These are phyloP conservation scores for Blastobotrys indianensis DNA, from an alignment of 1,139 yeast genomes.

Conservation along the genomic window DNA sequence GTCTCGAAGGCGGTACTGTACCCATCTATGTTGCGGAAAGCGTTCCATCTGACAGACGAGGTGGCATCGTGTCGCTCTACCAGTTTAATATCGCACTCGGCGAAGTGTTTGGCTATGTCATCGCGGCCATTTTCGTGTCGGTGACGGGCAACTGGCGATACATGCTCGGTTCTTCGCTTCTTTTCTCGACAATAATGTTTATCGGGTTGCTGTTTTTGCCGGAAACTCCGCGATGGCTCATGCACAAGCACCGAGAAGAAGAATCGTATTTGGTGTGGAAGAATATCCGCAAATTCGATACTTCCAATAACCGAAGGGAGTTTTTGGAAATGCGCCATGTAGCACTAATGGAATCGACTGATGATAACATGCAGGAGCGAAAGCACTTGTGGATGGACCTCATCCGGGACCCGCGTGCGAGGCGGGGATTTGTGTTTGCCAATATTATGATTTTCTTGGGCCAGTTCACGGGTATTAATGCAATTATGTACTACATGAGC, in stretches of 20 bases:
- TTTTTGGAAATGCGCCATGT: slow-evolving; percentile 44
- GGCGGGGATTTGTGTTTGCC: slow-evolving; percentile 54
- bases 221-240: slow-evolving; percentile 71
- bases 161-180: slow-evolving; percentile 54
- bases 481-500: slow-evolving; percentile 45
- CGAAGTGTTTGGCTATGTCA: slow-evolving; percentile 52
- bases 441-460: slow-evolving; percentile 54
- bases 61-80: slow-evolving; percentile 50
- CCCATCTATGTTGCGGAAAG: slow-evolving; percentile 54
- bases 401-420: slow-evolving; percentile 47
- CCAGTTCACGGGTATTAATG: slow-evolving; percentile 34
- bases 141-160: slow-evolving; percentile 55
- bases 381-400: slow-evolving; percentile 43
- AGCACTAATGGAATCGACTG: slow-evolving; percentile 34
- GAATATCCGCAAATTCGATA: slow-evolving; percentile 41
- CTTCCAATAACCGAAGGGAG: slow-evolving; percentile 41
- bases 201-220: slow-evolving; percentile 50
- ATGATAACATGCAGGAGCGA: slow-evolving; percentile 31
- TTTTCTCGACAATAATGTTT: slow-evolving; percentile 48
- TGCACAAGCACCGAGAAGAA: slow-evolving; percentile 45
- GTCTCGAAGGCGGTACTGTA: slow-evolving; percentile 57
- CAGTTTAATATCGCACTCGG: slow-evolving; percentile 57
- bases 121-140: slow-evolving; percentile 50
- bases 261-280: slow-evolving; percentile 54
- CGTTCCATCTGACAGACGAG: slow-evolving; percentile 50